A percentile compares a stretch with the other conserved stretches of the same genome.
Evolutionary conservation across 148 eudicot species (phyloP).

Genomic region (Rhododendron henanense): DNA sequence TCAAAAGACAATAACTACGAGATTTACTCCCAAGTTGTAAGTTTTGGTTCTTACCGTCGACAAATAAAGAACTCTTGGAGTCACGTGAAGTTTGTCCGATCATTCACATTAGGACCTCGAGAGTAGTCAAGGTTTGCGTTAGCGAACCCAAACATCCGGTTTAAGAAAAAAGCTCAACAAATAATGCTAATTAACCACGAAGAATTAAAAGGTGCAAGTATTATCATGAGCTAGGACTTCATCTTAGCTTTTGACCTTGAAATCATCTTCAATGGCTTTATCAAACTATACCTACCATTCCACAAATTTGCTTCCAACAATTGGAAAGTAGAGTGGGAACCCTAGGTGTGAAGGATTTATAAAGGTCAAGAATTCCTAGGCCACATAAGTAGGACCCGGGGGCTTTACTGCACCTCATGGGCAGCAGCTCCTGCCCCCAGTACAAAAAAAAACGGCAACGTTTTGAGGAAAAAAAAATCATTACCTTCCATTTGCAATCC

Average conservation of each 20-base stretch:
- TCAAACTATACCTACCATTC: neutral
- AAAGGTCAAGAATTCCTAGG: neutral
- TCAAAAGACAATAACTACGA: neutral
- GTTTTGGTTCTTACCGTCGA: too few relatives aligned
- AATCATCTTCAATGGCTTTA: neutral
- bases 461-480: too few relatives aligned
- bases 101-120: too few relatives aligned
- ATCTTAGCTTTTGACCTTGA: neutral
- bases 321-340: neutral
- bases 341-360: neutral
- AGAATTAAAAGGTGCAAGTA: neutral
- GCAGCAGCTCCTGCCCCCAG: too few relatives aligned
- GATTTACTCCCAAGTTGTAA: neutral
- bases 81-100: too few relatives aligned
- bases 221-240: neutral
- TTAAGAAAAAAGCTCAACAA: neutral
- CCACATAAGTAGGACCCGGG: too few relatives aligned
- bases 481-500: too few relatives aligned
- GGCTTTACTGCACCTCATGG: too few relatives aligned
- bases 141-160: neutral
- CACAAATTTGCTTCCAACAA: neutral
- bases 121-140: neutral
- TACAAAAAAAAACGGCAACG: too few relatives aligned
- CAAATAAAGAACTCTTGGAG: neutral
- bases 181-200: neutral